Evolutionary conservation across 306 rosid genomes (phyloP).

Genomic region (Dalbergia oliveri): DNA sequence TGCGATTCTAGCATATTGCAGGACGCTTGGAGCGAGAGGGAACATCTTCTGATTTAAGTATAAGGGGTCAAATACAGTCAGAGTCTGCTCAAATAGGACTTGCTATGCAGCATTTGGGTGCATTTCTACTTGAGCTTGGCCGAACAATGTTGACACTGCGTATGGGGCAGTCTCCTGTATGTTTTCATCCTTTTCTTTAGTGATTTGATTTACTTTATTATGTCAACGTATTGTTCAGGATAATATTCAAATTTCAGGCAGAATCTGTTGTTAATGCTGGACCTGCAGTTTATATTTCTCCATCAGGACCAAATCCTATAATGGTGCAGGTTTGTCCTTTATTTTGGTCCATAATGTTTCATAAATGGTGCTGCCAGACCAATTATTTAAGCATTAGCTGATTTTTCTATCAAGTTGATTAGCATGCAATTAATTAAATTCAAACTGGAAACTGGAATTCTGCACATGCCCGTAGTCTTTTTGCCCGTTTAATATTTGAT

Average conservation of each 20-base stretch:
- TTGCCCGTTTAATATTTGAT: slow-evolving; percentile 8
- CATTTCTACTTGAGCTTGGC: slow-evolving; percentile 95
- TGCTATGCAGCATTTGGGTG: slow-evolving; percentile 90
- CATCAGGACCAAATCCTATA: slow-evolving; percentile 95
- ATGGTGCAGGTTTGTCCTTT: slow-evolving; percentile 93
- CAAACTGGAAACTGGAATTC: slow-evolving; percentile 31
- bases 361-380: slow-evolving; percentile 3
- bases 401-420: slow-evolving; percentile 24
- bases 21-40: slow-evolving; percentile 86
- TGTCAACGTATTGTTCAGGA: slow-evolving; percentile 33
- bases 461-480: background rate
- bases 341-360: slow-evolving; percentile 17
- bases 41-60: slow-evolving; percentile 62
- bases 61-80: slow-evolving; percentile 80
- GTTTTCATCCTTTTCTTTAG: slow-evolving; percentile 47
- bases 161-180: slow-evolving; percentile 88
- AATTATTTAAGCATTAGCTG: slow-evolving; percentile 15
- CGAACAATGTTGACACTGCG: slow-evolving; percentile 94
- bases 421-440: slow-evolving; percentile 16
- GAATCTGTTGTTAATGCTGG: slow-evolving; percentile 87
- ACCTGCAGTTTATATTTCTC: slow-evolving; percentile 96
- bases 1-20: slow-evolving; percentile 89
- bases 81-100: slow-evolving; percentile 82
- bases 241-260: slow-evolving; percentile 65
- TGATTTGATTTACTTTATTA: slow-evolving; percentile 40